Evolutionary conservation across 352 stramenopile species (phyloP).

Genomic region (Phytopythium aichiense): DNA sequence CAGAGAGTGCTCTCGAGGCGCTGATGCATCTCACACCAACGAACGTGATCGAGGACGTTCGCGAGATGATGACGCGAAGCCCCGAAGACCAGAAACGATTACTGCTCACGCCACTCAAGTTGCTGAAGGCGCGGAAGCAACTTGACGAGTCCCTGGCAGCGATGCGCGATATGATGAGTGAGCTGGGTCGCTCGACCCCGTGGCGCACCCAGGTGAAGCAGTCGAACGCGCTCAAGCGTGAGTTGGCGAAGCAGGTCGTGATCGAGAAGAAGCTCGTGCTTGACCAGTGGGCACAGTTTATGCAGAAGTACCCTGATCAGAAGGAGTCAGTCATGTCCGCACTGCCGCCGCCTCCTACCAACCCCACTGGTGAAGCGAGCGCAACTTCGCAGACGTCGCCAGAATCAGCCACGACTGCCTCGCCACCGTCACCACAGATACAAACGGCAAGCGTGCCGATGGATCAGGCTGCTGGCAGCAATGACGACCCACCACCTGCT

Average conservation of each 20-base stretch:
- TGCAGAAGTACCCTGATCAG: constrained; percentile 38
- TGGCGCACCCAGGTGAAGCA: constrained; percentile 65
- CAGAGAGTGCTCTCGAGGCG: constrained; percentile 20
- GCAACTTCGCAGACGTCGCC: background rate
- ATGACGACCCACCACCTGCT: constrained; percentile 17
- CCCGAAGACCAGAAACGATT: constrained; percentile 23
- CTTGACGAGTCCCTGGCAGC: constrained; percentile 41
- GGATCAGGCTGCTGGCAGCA: constrained; percentile 4
- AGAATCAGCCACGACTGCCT: background rate
- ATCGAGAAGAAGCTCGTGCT: constrained; percentile 56
- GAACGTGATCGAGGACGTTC: constrained; percentile 37
- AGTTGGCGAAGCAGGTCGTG: constrained; percentile 42
- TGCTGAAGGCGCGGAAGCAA: constrained; percentile 26
- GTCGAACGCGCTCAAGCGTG: constrained; percentile 54
- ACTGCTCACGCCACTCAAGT: constrained; percentile 20
- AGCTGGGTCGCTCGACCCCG: constrained; percentile 46
- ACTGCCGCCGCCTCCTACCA: background rate
- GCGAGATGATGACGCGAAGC: constrained; percentile 23
- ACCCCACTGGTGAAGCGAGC: background rate
- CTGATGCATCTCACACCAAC: constrained; percentile 41
- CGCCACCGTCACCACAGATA: constrained; percentile 1
- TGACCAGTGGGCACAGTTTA: constrained; percentile 58
- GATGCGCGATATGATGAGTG: constrained; percentile 52
- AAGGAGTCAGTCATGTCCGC: background rate
- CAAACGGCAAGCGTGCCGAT: constrained; percentile 5